These are phyloP conservation scores for Fusarium luffae DNA, from an alignment of 2,329 filamentous ascomycete species.

Conservation along the genomic window DNA sequence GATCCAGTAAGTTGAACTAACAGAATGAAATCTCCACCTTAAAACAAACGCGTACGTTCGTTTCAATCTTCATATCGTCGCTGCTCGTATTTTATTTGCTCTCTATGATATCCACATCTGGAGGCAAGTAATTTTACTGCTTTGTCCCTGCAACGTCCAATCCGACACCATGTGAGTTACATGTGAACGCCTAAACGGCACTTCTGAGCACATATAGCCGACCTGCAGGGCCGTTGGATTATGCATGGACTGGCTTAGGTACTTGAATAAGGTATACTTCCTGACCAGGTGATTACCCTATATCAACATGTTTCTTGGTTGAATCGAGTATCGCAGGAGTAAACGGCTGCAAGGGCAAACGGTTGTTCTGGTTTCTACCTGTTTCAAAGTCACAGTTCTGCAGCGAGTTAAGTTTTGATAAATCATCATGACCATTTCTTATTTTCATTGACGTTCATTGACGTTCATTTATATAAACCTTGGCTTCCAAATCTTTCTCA, in stretches of 20 bases:
- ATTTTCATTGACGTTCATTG: neutral
- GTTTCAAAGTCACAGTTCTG: neutral
- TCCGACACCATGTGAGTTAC: neutral
- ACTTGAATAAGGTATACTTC: neutral
- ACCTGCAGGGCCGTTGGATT: conserved; percentile 1
- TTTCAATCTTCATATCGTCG: conserved; percentile 12
- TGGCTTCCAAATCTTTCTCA: neutral
- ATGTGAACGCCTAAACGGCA: conserved; percentile 2
- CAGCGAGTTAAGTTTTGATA: neutral
- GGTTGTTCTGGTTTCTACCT: neutral
- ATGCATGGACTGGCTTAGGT: neutral
- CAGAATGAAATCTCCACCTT: neutral
- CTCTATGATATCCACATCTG: neutral
- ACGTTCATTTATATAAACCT: neutral
- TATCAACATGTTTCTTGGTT: neutral
- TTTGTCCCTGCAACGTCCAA: neutral
- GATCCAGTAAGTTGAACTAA: conserved; percentile 50
- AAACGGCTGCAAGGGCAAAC: neutral
- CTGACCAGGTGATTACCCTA: neutral
- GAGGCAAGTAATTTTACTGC: conserved; percentile 3
- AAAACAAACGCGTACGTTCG: conserved; percentile 52
- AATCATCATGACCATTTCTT: neutral
- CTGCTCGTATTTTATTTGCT: conserved; percentile 12
- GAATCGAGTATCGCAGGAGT: neutral
- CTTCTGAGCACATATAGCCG: neutral